phyloP scores from a whole-genome alignment of 306 rosid genomes.

The Urtica urens region DNA sequence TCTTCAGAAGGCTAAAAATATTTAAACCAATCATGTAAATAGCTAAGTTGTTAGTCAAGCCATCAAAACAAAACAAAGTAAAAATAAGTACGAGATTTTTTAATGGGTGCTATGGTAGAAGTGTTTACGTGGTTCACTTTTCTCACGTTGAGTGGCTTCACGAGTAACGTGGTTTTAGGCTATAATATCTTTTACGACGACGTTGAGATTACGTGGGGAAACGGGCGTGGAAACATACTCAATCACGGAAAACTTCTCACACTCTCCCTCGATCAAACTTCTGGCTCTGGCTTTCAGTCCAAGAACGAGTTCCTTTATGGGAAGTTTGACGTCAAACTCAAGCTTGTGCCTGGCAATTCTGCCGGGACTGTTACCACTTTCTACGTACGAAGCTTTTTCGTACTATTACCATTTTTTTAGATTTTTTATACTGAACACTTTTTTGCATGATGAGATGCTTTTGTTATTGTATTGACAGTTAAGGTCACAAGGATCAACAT shows the following conservation, averaged over 20 bases:
- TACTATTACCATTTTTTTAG: neutral
- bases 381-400: conserved; percentile 53
- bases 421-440: neutral
- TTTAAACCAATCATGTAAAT: too few species aligned
- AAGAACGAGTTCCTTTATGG: conserved; percentile 36
- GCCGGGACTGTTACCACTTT: conserved; percentile 63
- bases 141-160: neutral
- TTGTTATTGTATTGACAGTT: conserved; percentile 10
- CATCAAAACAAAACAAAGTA: too few species aligned
- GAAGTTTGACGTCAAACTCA: conserved; percentile 45
- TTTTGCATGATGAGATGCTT: neutral
- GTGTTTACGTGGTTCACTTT: conserved; percentile 3
- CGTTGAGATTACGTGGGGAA: conserved; percentile 55
- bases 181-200: conserved; percentile 34
- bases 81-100: too few species aligned
- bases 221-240: conserved; percentile 46
- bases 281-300: conserved; percentile 74
- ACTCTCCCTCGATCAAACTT: conserved; percentile 45
- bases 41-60: too few species aligned
- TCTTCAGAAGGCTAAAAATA: too few species aligned
- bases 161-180: neutral
- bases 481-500: conserved; percentile 20
- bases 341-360: conserved; percentile 57
- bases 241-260: conserved; percentile 46
- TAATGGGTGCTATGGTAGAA: too few species aligned